phyloP scores from a whole-genome alignment of 306 rosid species.

The Sindora glabra region DNA sequence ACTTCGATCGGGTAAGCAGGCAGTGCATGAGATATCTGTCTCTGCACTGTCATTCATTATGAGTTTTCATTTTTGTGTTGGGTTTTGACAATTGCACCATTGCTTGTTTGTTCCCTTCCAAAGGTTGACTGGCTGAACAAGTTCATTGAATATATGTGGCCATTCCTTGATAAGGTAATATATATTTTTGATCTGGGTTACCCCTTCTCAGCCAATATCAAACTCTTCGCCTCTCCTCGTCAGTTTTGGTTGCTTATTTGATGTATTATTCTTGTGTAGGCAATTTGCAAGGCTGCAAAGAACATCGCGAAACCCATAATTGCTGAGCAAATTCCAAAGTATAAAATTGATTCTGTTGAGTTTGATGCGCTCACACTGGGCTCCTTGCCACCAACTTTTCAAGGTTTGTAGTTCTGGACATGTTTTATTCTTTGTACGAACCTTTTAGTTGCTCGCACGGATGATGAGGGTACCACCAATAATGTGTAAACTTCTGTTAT shows the following conservation, averaged over 20 bases:
- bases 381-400: slow-evolving; percentile 81
- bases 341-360: slow-evolving; percentile 69
- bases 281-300: slow-evolving; percentile 72
- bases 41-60: not conserved
- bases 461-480: not conserved
- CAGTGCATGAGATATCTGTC: not conserved
- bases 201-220: not conserved
- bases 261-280: slow-evolving; percentile 25
- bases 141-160: slow-evolving; percentile 80
- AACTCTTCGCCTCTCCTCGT: not conserved
- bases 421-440: not conserved
- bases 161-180: slow-evolving; percentile 82
- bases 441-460: not conserved
- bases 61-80: not conserved
- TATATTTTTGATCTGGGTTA: not conserved
- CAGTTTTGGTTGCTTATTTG: not conserved
- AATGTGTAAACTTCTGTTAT: not conserved
- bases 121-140: slow-evolving; percentile 89
- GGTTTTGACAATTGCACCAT: not conserved
- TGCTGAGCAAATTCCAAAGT: slow-evolving; percentile 73
- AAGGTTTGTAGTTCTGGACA: slow-evolving; percentile 40
- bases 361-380: slow-evolving; percentile 76
- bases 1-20: slow-evolving; percentile 69
- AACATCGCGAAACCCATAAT: slow-evolving; percentile 73
- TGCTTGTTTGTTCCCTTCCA: not conserved